These are phyloP conservation scores for Backusella tuberculispora DNA, from an alignment of 192 early-diverging fungal genomes.

Conservation along the genomic window DNA sequence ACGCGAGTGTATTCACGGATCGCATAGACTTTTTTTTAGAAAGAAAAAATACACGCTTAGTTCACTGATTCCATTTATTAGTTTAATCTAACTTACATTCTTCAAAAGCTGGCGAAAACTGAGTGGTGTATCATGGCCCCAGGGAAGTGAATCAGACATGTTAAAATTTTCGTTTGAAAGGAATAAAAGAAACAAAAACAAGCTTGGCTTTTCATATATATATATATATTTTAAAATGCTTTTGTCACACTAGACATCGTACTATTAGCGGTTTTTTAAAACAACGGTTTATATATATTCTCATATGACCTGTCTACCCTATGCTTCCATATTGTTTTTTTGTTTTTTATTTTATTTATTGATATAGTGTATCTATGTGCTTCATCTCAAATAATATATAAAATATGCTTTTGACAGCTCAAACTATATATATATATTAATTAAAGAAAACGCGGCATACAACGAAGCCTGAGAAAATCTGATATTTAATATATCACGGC, in stretches of 20 bases:
- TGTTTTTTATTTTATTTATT: neutral
- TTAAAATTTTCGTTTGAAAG: neutral
- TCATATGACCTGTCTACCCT: neutral
- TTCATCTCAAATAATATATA: neutral
- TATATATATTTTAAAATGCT: neutral
- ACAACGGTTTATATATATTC: neutral
- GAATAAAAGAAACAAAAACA: slow-evolving; percentile 11
- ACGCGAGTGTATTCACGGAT: slow-evolving; percentile 11
- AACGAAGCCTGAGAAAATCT: neutral
- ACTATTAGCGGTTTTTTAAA: slow-evolving; percentile 1
- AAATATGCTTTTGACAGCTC: neutral
- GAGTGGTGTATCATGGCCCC: slow-evolving; percentile 25
- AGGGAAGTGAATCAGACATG: slow-evolving; percentile 27
- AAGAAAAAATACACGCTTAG: slow-evolving; percentile 5
- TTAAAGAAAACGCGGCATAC: neutral
- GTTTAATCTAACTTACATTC: slow-evolving; percentile 17
- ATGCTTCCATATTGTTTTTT: neutral
- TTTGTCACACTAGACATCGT: neutral
- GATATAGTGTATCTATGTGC: neutral
- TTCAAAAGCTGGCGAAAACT: slow-evolving; percentile 28
- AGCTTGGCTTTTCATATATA: neutral
- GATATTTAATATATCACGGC: neutral
- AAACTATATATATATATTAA: neutral
- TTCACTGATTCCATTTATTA: neutral
- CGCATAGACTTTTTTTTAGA: slow-evolving; percentile 26